phyloP scores from a whole-genome alignment of 1,139 yeast genomes.

The Diutina sp. region DNA sequence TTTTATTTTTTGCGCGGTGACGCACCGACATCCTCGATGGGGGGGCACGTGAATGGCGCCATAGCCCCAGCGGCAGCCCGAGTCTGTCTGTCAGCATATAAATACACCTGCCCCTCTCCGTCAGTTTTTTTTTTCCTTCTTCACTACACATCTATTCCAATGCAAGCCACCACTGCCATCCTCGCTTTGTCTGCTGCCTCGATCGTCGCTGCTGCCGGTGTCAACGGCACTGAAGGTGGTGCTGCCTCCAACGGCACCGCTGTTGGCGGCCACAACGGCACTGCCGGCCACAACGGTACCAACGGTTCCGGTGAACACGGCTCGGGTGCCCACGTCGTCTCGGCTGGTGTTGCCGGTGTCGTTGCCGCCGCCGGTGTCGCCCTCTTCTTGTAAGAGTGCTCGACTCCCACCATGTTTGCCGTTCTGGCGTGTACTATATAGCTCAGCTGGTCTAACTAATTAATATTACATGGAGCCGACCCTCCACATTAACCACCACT shows the following conservation, averaged over 20 bases:
- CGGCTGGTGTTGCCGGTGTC: slow-evolving; percentile 2
- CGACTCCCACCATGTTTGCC: neutral
- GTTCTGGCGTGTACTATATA: neutral
- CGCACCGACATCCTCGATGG: neutral
- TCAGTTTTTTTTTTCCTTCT: neutral
- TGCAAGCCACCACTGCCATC: slow-evolving; percentile 2
- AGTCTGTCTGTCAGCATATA: neutral
- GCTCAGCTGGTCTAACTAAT: slow-evolving; percentile 1
- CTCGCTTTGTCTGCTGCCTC: slow-evolving; percentile 1
- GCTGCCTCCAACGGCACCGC: neutral
- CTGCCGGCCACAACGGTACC: neutral
- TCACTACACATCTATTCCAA: neutral
- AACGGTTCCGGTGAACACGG: neutral
- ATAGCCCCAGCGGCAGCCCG: neutral
- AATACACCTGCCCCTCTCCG: neutral
- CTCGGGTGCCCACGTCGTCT: neutral
- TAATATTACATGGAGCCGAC: neutral
- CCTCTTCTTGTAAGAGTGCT: slow-evolving; percentile 1
- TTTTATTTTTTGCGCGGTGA: too few species aligned
- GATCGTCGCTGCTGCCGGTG: neutral
- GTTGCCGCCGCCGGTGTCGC: slow-evolving; percentile 2
- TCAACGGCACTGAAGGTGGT: neutral
- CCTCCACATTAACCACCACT: neutral
- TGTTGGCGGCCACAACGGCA: neutral
- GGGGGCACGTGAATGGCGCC: neutral